These are phyloP conservation scores for Talaromyces verruculosus DNA, from an alignment of 2,329 filamentous ascomycete species.

Conservation along the genomic window DNA sequence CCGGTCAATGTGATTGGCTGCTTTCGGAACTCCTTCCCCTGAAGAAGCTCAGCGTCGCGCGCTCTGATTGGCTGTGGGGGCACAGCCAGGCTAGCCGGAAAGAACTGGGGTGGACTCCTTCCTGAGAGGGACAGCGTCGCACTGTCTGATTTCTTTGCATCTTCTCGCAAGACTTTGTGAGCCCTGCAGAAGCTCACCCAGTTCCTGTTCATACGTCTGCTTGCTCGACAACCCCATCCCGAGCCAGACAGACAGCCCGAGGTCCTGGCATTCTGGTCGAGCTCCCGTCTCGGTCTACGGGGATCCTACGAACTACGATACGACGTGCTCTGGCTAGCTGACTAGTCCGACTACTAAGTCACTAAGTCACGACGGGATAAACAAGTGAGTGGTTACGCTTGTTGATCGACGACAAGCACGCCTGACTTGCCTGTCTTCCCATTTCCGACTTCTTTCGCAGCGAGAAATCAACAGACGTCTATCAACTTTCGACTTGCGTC, in stretches of 20 bases:
- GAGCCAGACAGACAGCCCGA: neutral
- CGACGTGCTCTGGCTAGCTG: slow-evolving; percentile 9
- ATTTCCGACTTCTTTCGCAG: neutral
- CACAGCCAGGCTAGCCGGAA: slow-evolving; percentile 1
- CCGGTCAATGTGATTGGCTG: slow-evolving; percentile 1
- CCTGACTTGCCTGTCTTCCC: neutral
- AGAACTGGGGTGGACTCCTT: neutral
- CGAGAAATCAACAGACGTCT: neutral
- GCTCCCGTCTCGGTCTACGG: slow-evolving; percentile 6
- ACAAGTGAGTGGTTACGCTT: neutral
- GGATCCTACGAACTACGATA: slow-evolving; percentile 3
- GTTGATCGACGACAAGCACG: neutral
- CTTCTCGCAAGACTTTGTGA: neutral
- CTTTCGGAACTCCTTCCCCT: slow-evolving; percentile 4
- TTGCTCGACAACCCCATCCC: neutral
- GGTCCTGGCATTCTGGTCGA: slow-evolving; percentile 3
- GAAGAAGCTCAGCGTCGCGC: slow-evolving; percentile 7
- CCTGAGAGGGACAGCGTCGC: slow-evolving; percentile 15
- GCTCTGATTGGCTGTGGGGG: neutral
- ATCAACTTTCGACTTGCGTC: neutral
- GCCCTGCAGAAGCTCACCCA: neutral
- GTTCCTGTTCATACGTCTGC: neutral
- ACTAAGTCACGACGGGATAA: neutral
- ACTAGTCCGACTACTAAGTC: slow-evolving; percentile 3
- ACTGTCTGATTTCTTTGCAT: slow-evolving; percentile 11